A percentile compares a stretch with the other conserved stretches of the same genome.
These are phyloP conservation scores for Alisma plantagoaquatica DNA, from an alignment of 106 monocot species.

Conservation along the genomic window DNA sequence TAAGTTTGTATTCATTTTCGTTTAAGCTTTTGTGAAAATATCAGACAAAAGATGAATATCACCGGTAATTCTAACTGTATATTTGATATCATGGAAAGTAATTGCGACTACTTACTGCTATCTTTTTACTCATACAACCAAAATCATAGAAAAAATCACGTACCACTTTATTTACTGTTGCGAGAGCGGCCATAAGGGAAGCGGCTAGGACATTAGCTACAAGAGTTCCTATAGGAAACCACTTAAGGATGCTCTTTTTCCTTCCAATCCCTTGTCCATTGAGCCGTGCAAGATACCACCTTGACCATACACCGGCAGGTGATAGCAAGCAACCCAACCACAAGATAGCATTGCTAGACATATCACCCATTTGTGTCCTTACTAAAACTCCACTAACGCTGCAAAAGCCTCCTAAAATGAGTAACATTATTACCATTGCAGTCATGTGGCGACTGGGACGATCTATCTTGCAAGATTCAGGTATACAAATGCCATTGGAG, in stretches of 20 bases:
- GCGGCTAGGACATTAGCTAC: slow-evolving; percentile 75
- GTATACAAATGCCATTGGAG: background rate
- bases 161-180: slow-evolving; percentile 63
- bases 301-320: slow-evolving; percentile 72
- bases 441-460: slow-evolving; percentile 16
- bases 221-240: slow-evolving; percentile 84
- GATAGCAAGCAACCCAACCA: slow-evolving; percentile 78
- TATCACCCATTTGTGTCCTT: slow-evolving; percentile 14
- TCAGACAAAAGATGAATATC: slow-evolving; percentile 1
- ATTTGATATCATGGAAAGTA: background rate
- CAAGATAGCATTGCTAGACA: slow-evolving; percentile 27
- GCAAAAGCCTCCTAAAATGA: slow-evolving; percentile 29
- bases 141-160: background rate
- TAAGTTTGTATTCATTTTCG: too few relatives aligned
- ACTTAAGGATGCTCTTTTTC: slow-evolving; percentile 27
- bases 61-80: background rate
- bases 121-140: too few relatives aligned
- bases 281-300: slow-evolving; percentile 80
- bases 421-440: slow-evolving; percentile 23
- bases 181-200: slow-evolving; percentile 58
- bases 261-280: slow-evolving; percentile 76
- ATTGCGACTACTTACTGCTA: too few relatives aligned
- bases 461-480: slow-evolving; percentile 31
- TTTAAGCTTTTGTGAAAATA: too few relatives aligned
- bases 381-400: slow-evolving; percentile 35